Base-by-base conservation (phyloP, 768 basidiomycete species). In the Rossbeevera mucosa region DNA sequence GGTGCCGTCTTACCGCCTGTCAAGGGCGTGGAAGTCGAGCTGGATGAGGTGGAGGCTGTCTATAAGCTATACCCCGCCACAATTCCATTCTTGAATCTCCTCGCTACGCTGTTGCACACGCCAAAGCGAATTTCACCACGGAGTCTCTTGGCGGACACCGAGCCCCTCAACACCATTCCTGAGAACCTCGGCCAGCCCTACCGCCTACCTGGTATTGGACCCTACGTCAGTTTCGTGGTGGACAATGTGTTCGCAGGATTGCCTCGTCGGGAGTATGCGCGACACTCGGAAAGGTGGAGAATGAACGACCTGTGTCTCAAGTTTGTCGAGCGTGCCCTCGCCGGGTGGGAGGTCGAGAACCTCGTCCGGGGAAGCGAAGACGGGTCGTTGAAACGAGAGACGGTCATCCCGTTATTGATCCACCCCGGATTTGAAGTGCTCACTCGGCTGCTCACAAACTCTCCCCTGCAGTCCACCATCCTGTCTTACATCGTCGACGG, bases 341-440 rank as follows among this genome's bases (percentile, higher is more conserved):
- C 86, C 0, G 83, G 85, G 60, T 94, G 88, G 68, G 85, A 92
- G 61, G 72, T 95, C 44, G 86, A 90, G 60, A 78, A 79, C 3
- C 72, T 96, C 16, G 74, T 91, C 21, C 74, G 78, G 7, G 70
- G 74, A 42, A 72, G 73, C 3, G 84, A 88, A 50, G 80, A 81
- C 16, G 67, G 71, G 6, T 62, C 74, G 14, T 64, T 77, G 25
- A 83, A 76, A 51, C 69, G 71, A 31, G 86, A 88, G 25, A 62
- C 68, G 0, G 67, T 91, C 14, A 59, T 80, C 20, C 78, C 80
- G 18, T 74, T 82, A 26, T 74, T 87, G 12, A 64, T 80, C 2
- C 92, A 96, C 61, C 94, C 95, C 3, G 95, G 94, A 0, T 92
- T 89, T 64, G 88, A 93, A 50, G 72, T 96, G 50, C 81, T 94